These are phyloP conservation scores for Delonix regia DNA, from an alignment of 306 rosid genomes.

Conservation along the genomic window DNA sequence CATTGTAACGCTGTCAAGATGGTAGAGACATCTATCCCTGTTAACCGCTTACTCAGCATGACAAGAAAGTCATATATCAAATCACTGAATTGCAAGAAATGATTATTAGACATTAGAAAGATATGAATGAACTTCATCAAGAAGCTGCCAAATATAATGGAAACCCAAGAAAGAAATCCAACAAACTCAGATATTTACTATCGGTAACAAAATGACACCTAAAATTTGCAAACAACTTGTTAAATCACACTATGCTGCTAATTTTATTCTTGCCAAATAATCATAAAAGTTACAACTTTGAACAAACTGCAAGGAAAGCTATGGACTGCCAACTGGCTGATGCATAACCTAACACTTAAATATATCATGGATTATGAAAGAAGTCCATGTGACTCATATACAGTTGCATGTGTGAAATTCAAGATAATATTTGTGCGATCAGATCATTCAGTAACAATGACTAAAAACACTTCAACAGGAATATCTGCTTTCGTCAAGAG, in stretches of 20 bases:
- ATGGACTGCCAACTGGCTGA: not conserved
- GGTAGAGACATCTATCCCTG: constrained; percentile 82
- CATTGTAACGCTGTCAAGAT: constrained; percentile 77
- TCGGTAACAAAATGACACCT: not conserved
- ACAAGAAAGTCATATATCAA: constrained; percentile 78
- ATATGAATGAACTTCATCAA: not conserved
- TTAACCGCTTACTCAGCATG: constrained; percentile 73
- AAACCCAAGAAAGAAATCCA: constrained; percentile 1
- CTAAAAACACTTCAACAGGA: too few species aligned
- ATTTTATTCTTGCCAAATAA: not conserved
- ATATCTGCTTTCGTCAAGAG: not conserved
- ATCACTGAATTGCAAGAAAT: constrained; percentile 65
- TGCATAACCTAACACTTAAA: not conserved
- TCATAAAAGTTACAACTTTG: not conserved
- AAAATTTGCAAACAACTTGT: not conserved
- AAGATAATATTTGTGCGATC: too few species aligned
- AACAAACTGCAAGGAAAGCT: not conserved
- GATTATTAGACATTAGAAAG: constrained; percentile 31
- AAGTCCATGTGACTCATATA: not conserved
- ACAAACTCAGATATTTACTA: not conserved
- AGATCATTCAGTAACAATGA: too few species aligned
- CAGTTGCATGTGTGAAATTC: not conserved
- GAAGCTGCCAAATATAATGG: not conserved
- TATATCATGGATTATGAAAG: not conserved
- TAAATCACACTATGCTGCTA: not conserved